phyloP scores from a whole-genome alignment of 371 early-diverging fungal genomes.

The Apophysomyces trapeziformis region DNA sequence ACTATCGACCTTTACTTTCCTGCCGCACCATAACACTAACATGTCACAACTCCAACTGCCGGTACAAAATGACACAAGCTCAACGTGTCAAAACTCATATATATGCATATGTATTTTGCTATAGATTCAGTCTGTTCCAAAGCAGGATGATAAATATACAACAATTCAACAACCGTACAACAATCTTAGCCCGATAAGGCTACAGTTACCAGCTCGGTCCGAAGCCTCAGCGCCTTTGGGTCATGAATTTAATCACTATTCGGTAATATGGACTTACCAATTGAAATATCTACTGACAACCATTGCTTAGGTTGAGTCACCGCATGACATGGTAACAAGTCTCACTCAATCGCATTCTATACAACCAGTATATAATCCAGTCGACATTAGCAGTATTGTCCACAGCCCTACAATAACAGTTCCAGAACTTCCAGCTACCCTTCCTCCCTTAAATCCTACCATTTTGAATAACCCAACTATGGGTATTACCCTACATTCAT shows the following conservation, averaged over 20 bases:
- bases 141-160: neutral
- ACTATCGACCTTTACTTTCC: neutral
- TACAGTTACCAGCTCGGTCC: slow-evolving; percentile 1
- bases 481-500: slow-evolving; percentile 11
- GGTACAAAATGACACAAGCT: neutral
- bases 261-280: neutral
- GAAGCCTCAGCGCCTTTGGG: neutral
- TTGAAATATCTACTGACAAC: no score
- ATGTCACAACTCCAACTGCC: slow-evolving; percentile 6
- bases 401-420: slow-evolving; percentile 23
- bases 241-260: neutral
- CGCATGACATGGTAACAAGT: slow-evolving; percentile 20
- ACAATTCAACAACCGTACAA: neutral
- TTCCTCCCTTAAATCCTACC: slow-evolving; percentile 20
- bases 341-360: slow-evolving; percentile 16
- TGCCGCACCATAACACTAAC: slow-evolving; percentile 2
- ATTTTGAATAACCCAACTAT: slow-evolving; percentile 14
- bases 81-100: neutral
- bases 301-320: slow-evolving; percentile 3
- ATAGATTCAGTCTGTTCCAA: neutral
- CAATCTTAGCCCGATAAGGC: neutral
- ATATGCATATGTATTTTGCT: neutral
- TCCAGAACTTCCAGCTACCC: slow-evolving; percentile 20
- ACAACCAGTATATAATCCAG: slow-evolving; percentile 22
- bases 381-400: slow-evolving; percentile 27